Base-by-base conservation (phyloP, 2,329 filamentous ascomycete species). In the Diplodia scrobiculata region DNA sequence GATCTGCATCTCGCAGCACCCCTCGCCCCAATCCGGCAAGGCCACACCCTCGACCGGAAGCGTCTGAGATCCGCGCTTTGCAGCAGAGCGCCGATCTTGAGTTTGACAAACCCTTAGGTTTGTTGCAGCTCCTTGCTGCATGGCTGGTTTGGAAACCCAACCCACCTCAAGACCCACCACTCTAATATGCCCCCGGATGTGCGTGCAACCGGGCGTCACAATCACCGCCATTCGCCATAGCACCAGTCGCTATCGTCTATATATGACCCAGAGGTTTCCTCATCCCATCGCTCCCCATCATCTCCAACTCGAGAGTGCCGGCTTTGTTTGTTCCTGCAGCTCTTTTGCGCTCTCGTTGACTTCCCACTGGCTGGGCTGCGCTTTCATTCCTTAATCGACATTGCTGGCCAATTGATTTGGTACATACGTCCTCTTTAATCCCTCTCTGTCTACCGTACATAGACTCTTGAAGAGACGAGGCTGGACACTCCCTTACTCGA, bases 341-440 rank as follows among this genome's bases (percentile, higher is more conserved):
- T 75, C 76, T 77, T 71, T 77, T 75, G 76, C 38, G 63, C 79
- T 78, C 77, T 81, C 79, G 76, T 82, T 82, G 75, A 79, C 74
- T 73, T 74, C 81, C 81, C 82, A 83, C 82, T 82, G 82, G 82
- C 76, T 83, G 82, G 81, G 82, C 79, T 80, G 78, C 79, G 27
- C 77, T 74, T 82, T 77, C 81, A 79, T 82, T 83, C 80, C 75
- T 82, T 82, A 79, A 77, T 76, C 68, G 66, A 75, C 71, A 76
- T 79, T 79, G 77, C 77, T 78, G 77, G 73, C 73, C 77, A 78
- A 78, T 77, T 70, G 50, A 58, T 69, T 71, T 64, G 69, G 70
- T 68, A 71, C 70, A 70, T 70, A 72, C 68, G 71, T 71, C 70
- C 69, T 60, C 70, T 71, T 69, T 76, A 76, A 76, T 76, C 74